Evolutionary conservation across 352 stramenopile genomes (phyloP).

Genomic region (Phytophthora quininea): DNA sequence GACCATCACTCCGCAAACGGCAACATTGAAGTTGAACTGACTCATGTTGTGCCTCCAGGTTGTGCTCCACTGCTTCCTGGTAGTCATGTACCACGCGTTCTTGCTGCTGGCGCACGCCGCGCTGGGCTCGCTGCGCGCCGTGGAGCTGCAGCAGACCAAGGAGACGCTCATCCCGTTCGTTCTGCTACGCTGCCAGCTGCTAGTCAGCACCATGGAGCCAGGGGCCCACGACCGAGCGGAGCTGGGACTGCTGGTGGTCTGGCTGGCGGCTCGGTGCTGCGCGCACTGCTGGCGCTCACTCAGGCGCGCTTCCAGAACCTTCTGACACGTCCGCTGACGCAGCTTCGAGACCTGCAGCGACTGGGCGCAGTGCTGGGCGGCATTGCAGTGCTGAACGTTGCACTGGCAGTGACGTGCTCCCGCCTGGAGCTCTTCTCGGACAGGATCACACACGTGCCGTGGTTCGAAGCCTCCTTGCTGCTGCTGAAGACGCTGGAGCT

Average conservation of each 20-base stretch:
- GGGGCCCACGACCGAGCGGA: slow-evolving; percentile 35
- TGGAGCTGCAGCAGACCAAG: slow-evolving; percentile 82
- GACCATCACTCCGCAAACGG: background rate
- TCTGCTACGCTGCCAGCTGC: slow-evolving; percentile 73
- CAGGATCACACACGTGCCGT: slow-evolving; percentile 70
- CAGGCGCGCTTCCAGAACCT: slow-evolving; percentile 74
- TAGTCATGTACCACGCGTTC: slow-evolving; percentile 73
- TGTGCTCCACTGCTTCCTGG: slow-evolving; percentile 71
- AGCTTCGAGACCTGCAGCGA: slow-evolving; percentile 58
- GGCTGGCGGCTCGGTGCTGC: slow-evolving; percentile 71
- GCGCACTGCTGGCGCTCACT: slow-evolving; percentile 63
- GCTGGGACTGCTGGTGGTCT: slow-evolving; percentile 61
- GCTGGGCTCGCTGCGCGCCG: slow-evolving; percentile 52
- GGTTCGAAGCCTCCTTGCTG: slow-evolving; percentile 75
- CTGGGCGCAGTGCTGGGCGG: slow-evolving; percentile 50
- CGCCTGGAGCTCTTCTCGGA: slow-evolving; percentile 49
- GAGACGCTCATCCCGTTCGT: slow-evolving; percentile 81
- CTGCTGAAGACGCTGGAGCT: slow-evolving; percentile 73
- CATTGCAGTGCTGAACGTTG: slow-evolving; percentile 49
- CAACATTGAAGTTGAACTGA: slow-evolving; percentile 6
- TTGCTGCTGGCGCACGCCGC: slow-evolving; percentile 48
- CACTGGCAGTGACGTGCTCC: slow-evolving; percentile 46
- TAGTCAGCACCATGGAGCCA: slow-evolving; percentile 71
- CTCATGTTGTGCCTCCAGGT: slow-evolving; percentile 44
- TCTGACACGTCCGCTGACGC: slow-evolving; percentile 66